Conservation (phyloP, 2,329 filamentous ascomycete species). For the Epichloe uncinata region DNA sequence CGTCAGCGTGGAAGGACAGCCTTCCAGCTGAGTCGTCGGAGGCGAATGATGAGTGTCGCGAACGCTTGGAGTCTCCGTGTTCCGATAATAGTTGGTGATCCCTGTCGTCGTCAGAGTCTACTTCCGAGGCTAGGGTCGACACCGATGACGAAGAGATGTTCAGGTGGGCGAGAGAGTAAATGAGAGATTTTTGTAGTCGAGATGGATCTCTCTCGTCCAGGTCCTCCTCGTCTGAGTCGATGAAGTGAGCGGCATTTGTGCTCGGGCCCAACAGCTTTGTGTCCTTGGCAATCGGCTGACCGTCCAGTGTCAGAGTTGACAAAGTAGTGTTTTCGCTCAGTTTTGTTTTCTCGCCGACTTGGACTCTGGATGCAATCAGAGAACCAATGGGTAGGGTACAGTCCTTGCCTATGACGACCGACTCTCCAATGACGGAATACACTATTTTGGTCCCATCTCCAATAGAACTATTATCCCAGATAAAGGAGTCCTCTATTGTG, state of each 20-base stretch:
- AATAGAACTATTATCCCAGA: slow-evolving; percentile 76
- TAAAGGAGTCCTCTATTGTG: slow-evolving; percentile 61
- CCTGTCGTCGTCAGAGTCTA: slow-evolving; percentile 49
- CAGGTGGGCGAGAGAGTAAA: slow-evolving; percentile 39
- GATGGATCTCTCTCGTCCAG: slow-evolving; percentile 36
- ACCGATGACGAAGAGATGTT: slow-evolving; percentile 42
- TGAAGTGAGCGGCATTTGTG: slow-evolving; percentile 37
- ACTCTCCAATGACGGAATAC: slow-evolving; percentile 63
- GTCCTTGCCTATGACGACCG: slow-evolving; percentile 55
- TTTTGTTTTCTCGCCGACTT: slow-evolving; percentile 48
- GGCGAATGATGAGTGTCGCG: slow-evolving; percentile 56
- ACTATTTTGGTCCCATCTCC: slow-evolving; percentile 60
- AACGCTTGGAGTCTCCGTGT: slow-evolving; percentile 36
- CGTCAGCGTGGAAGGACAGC: slow-evolving; percentile 67
- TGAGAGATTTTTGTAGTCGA: slow-evolving; percentile 39
- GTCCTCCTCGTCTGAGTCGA: slow-evolving; percentile 34
- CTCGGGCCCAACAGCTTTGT: slow-evolving; percentile 31
- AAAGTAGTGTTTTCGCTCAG: slow-evolving; percentile 23
- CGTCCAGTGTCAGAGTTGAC: slow-evolving; percentile 23
- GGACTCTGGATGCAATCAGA: slow-evolving; percentile 67
- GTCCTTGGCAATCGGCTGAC: slow-evolving; percentile 26
- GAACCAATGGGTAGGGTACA: slow-evolving; percentile 59
- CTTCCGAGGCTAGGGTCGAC: slow-evolving; percentile 49
- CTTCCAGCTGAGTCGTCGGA: slow-evolving; percentile 53
- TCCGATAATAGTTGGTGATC: slow-evolving; percentile 45